phyloP scores from a whole-genome alignment of 1,284 basidiomycete genomes.

The Stereum hirsutum region DNA sequence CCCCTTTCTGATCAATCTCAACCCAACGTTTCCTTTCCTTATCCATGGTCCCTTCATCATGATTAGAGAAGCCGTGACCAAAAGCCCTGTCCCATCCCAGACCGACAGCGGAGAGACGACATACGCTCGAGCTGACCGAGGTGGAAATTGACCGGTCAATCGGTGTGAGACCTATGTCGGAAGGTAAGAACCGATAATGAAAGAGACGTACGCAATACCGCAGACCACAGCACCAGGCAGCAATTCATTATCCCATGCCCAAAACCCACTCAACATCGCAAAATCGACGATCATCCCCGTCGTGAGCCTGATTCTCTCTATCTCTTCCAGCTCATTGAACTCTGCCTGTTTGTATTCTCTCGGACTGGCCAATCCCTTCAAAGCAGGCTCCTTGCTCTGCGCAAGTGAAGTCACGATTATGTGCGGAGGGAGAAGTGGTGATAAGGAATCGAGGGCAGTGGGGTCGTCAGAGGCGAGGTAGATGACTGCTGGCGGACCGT shows the following conservation, averaged over 20 bases:
- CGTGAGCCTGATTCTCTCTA: conserved; percentile 37
- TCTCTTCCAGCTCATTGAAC: conserved; percentile 32
- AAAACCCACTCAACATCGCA: conserved; percentile 49
- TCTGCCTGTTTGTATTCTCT: conserved; percentile 44
- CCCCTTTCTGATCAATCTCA: conserved; percentile 48
- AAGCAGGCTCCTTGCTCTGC: conserved; percentile 27
- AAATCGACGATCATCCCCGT: conserved; percentile 60
- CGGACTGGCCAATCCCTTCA: conserved; percentile 41
- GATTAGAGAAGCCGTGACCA: conserved; percentile 29
- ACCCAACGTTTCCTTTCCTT: conserved; percentile 41
- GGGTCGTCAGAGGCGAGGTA: conserved; percentile 58
- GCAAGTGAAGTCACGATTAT: conserved; percentile 35
- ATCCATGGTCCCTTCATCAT: conserved; percentile 37
- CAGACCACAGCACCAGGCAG: conserved; percentile 46
- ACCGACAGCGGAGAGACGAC: conserved; percentile 47
- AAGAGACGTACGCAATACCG: conserved; percentile 30
- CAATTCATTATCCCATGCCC: conserved; percentile 37
- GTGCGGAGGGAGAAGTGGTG: conserved; percentile 25
- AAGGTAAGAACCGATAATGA: background rate
- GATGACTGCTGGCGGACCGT: conserved; percentile 22
- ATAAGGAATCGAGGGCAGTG: conserved; percentile 31
- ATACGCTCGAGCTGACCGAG: conserved; percentile 45
- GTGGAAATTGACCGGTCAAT: background rate
- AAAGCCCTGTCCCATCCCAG: conserved; percentile 59
- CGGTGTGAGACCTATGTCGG: background rate